Base-by-base conservation (phyloP, 305 asterid genomes). In the Plantago rigida region DNA sequence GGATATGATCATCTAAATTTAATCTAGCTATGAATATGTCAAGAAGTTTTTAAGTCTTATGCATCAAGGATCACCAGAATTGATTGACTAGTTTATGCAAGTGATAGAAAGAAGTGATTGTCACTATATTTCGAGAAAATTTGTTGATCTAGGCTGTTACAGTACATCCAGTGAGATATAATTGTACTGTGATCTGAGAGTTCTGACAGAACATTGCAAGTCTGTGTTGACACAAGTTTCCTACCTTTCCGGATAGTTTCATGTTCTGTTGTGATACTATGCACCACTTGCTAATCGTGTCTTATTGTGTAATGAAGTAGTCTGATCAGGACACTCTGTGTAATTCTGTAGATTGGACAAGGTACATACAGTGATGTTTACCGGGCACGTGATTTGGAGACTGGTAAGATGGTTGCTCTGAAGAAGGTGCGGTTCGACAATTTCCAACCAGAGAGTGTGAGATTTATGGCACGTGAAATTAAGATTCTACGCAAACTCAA, bases 361-460 rank as follows among this genome's bases (percentile, higher is more conserved):
- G 97, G 97, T 47, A 91, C 97, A 14, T 91, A 91, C 77, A 91
- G 97, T 78, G 80, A 74, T 28, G 97, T 91, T 13, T 91, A 91
- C 68, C 87, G 90, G 0, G 97, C 96, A 3, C 96, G 90, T 2
- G 74, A 87, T 65, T 47, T 84, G 19, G 81, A 80, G 65, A 87
- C 78, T 1, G 89, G 94, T 44, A 82, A 72, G 55, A 84, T 84
- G 62, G 87, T 87, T 3, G 96, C 96, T 29, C 75, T 87, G 59
- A 90, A 90, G 81, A 90, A 85, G 83, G 96, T 90, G 9, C 82
- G 92, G 6, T 90, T 90, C 63, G 96, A 90, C 81, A 84, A 85
- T 70, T 87, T 87, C 66, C 96, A 87, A 46, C 87, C 94, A 2
- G 94, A 90, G 71, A 85, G 97, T 59, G 95, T 90, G 41, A 71